phyloP scores from a whole-genome alignment of 345 rosid genomes.

The Erysimum cheiranthoides region DNA sequence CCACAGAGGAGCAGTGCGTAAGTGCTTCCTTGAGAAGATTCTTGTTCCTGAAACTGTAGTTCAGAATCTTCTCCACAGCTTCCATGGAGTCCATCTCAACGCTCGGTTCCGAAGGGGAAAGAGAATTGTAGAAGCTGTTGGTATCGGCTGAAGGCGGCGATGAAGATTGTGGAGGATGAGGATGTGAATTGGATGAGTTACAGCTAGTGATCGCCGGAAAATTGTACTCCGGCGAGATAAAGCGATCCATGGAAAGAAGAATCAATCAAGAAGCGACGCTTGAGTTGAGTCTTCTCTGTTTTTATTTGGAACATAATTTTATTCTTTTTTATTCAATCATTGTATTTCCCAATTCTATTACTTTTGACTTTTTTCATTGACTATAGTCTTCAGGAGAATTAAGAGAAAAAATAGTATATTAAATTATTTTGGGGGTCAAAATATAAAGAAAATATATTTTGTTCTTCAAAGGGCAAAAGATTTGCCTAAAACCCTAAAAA shows the following conservation, averaged over 20 bases:
- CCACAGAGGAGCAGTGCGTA: constrained; percentile 65
- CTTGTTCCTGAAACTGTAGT: constrained; percentile 56
- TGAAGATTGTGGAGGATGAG: neutral
- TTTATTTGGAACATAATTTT: neutral
- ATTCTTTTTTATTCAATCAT: neutral
- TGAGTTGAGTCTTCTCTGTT: neutral
- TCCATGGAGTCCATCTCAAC: constrained; percentile 48
- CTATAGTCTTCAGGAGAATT: constrained; percentile 1
- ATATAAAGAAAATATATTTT: neutral
- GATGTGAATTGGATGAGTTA: neutral
- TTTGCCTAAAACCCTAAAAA: constrained; percentile 37
- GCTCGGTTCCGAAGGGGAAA: neutral
- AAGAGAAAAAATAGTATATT: neutral
- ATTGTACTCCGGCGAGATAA: constrained; percentile 29
- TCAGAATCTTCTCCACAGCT: constrained; percentile 62
- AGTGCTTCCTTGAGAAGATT: constrained; percentile 65
- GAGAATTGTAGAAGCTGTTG: neutral
- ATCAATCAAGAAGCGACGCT: constrained; percentile 19
- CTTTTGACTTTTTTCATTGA: constrained; percentile 24
- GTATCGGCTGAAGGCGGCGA: neutral
- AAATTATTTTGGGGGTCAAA: neutral
- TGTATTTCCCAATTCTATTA: constrained; percentile 18
- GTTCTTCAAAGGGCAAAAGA: neutral
- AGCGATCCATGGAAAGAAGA: constrained; percentile 37
- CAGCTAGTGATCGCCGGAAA: constrained; percentile 24